phyloP scores from a whole-genome alignment of 2,329 filamentous ascomycete species.

The Botrytis cinerea region DNA sequence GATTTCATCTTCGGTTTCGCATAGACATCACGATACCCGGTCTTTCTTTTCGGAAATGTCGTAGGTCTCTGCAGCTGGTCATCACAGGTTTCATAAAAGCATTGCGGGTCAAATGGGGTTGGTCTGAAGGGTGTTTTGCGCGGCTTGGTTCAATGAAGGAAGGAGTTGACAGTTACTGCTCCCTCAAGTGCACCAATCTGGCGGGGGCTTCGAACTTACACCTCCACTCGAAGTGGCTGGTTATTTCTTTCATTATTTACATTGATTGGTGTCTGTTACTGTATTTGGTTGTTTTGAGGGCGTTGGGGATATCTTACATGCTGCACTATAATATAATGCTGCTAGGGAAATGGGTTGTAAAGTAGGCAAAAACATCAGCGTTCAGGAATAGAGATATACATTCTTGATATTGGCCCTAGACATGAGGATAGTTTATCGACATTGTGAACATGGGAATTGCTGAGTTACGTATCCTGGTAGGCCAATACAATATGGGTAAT shows the following conservation, averaged over 20 bases:
- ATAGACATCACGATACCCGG: slow-evolving; percentile 43
- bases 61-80: slow-evolving; percentile 33
- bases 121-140: slow-evolving; percentile 33
- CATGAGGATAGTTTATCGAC: neutral
- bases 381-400: slow-evolving; percentile 34
- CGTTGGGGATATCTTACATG: slow-evolving; percentile 30
- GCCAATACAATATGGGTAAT: no score
- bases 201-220: slow-evolving; percentile 28
- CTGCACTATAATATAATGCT: slow-evolving; percentile 21
- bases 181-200: neutral
- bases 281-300: slow-evolving; percentile 36
- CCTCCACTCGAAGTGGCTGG: slow-evolving; percentile 26
- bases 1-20: slow-evolving; percentile 40
- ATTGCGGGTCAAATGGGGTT: slow-evolving; percentile 34
- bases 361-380: slow-evolving; percentile 32
- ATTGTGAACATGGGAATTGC: neutral
- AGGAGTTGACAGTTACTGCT: slow-evolving; percentile 22
- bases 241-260: slow-evolving; percentile 35
- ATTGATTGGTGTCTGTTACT: slow-evolving; percentile 33
- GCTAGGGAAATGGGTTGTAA: slow-evolving; percentile 31
- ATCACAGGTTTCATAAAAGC: slow-evolving; percentile 38
- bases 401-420: slow-evolving; percentile 16
- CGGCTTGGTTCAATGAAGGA: slow-evolving; percentile 26
- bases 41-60: slow-evolving; percentile 36
- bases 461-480: neutral